A percentile compares a stretch with the other conserved stretches of the same genome.
phyloP scores from a whole-genome alignment of 2,329 filamentous ascomycete species.

The Knufia fluminis region DNA sequence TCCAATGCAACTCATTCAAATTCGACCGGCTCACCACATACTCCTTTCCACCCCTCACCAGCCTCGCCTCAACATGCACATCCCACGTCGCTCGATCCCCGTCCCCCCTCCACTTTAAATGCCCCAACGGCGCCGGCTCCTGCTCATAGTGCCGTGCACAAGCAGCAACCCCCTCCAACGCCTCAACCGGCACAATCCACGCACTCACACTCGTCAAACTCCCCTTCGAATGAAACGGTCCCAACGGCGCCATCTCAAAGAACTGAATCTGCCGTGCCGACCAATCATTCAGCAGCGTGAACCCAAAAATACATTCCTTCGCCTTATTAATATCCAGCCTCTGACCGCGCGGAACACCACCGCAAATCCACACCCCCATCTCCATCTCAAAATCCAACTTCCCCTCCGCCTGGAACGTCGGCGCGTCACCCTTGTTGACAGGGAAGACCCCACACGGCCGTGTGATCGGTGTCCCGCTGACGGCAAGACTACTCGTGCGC shows the following conservation, averaged over 20 bases:
- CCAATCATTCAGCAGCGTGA: constrained; percentile 38
- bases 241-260: constrained; percentile 51
- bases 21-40: constrained; percentile 20
- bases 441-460: constrained; percentile 40
- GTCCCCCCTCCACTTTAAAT: constrained; percentile 11
- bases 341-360: constrained; percentile 32
- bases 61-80: constrained; percentile 11
- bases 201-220: constrained; percentile 50
- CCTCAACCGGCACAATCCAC: constrained; percentile 52
- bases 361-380: constrained; percentile 38
- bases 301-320: constrained; percentile 51
- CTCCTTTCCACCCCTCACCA: constrained; percentile 18
- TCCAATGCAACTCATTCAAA: constrained; percentile 25
- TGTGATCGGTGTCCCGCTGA: constrained; percentile 29
- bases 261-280: constrained; percentile 51
- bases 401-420: constrained; percentile 29
- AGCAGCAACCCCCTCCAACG: constrained; percentile 29
- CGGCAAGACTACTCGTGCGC: constrained; percentile 11
- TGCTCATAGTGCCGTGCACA: constrained; percentile 10
- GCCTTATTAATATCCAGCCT: constrained; percentile 34
- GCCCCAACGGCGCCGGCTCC: constrained; percentile 9
- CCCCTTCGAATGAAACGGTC: constrained; percentile 51
- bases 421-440: not conserved
- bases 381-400: constrained; percentile 44
- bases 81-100: constrained; percentile 11